A percentile compares a stretch with the other conserved stretches of the same genome.
Evolutionary conservation across 2,329 filamentous ascomycete genomes (phyloP).

Genomic region (Aphanocladium album): DNA sequence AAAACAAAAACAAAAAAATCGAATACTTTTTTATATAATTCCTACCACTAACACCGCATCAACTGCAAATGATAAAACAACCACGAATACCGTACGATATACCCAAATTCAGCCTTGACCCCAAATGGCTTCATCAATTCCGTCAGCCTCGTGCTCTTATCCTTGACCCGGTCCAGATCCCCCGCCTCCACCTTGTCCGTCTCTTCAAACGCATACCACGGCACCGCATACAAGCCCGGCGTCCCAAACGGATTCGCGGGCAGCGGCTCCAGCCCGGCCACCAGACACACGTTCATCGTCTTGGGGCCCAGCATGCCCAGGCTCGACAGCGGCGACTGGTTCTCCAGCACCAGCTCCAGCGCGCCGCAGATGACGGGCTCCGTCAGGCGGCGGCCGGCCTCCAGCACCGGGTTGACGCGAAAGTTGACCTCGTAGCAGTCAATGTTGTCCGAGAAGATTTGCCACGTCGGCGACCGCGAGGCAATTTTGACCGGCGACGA

Average conservation of each 20-base stretch:
- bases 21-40: not conserved
- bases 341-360: slow-evolving; percentile 20
- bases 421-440: slow-evolving; percentile 25
- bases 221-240: slow-evolving; percentile 22
- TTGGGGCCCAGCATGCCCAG: not conserved
- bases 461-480: slow-evolving; percentile 25
- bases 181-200: not conserved
- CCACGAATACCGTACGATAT: not conserved
- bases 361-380: slow-evolving; percentile 20
- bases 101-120: not conserved
- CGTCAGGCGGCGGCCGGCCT: slow-evolving; percentile 17
- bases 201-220: slow-evolving; percentile 26
- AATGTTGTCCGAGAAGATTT: slow-evolving; percentile 19
- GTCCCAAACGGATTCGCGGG: slow-evolving; percentile 23
- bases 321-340: not conserved
- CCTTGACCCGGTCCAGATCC: not conserved
- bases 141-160: not conserved
- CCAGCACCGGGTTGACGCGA: slow-evolving; percentile 18
- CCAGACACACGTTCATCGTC: slow-evolving; percentile 17
- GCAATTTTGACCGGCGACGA: slow-evolving; percentile 16
- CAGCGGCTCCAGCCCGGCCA: slow-evolving; percentile 22
- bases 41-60: not conserved
- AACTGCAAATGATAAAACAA: slow-evolving; percentile 1
- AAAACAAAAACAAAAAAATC: not conserved
- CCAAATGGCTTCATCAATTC: not conserved